Percentiles rank a stretch among this genome's conserved stretches.
Evolutionary conservation across 108 stramenopile species (phyloP).

Genomic region (Conticribra weissflogii): DNA sequence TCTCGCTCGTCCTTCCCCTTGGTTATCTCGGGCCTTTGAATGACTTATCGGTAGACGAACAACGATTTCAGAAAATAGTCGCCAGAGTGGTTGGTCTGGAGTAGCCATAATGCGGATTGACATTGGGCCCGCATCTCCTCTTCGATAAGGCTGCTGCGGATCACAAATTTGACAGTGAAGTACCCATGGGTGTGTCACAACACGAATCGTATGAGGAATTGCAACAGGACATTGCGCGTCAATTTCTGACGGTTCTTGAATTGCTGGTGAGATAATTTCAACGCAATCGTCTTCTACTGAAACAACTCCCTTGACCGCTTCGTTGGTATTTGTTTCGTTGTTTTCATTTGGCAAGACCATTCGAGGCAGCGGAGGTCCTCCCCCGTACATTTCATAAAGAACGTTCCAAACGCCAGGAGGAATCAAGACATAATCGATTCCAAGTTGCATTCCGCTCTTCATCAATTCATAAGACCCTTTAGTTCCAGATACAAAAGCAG

Average conservation of each 20-base stretch:
- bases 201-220: constrained; percentile 60
- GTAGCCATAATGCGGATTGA: constrained; percentile 79
- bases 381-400: constrained; percentile 85
- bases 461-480: constrained; percentile 82
- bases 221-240: constrained; percentile 43
- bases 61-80: constrained; percentile 75
- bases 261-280: constrained; percentile 29
- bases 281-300: constrained; percentile 26
- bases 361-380: constrained; percentile 87
- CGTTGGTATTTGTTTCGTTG: constrained; percentile 7
- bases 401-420: constrained; percentile 88
- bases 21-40: constrained; percentile 53
- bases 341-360: constrained; percentile 55
- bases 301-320: constrained; percentile 9
- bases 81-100: constrained; percentile 86
- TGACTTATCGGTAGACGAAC: constrained; percentile 66
- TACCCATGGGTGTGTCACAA: constrained; percentile 84
- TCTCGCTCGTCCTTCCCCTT: constrained; percentile 72
- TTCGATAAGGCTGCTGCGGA: constrained; percentile 81
- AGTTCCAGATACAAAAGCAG: constrained; percentile 58
- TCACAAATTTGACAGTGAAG: constrained; percentile 82
- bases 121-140: constrained; percentile 78
- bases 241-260: neutral
- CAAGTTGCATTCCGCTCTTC: constrained; percentile 30
- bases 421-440: constrained; percentile 71